Evolutionary conservation across 2,329 filamentous ascomycete genomes (phyloP).

Genomic region (Hypoxylon sp.): DNA sequence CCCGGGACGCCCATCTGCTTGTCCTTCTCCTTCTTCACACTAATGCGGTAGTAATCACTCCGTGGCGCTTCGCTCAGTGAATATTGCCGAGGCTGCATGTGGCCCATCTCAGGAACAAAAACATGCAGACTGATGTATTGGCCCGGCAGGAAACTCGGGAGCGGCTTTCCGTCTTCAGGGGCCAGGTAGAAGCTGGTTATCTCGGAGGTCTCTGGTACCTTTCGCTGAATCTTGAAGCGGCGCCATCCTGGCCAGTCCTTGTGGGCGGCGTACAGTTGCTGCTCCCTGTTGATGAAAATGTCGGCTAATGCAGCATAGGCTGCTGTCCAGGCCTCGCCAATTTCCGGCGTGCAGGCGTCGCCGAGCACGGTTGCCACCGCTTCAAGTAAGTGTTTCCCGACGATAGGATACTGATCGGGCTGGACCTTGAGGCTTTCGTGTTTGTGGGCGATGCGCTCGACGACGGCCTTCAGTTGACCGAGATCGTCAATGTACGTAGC

Average conservation of each 20-base stretch:
- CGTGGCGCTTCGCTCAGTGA: slow-evolving; percentile 74
- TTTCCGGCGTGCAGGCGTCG: slow-evolving; percentile 74
- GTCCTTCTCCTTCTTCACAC: slow-evolving; percentile 75
- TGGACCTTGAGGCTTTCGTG: slow-evolving; percentile 79
- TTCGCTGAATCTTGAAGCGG: slow-evolving; percentile 69
- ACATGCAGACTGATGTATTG: slow-evolving; percentile 80
- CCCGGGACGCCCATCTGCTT: slow-evolving; percentile 59
- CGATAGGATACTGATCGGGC: slow-evolving; percentile 78
- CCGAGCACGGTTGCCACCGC: slow-evolving; percentile 79
- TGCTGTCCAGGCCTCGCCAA: slow-evolving; percentile 78
- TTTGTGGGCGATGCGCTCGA: slow-evolving; percentile 82
- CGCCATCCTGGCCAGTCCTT: slow-evolving; percentile 65
- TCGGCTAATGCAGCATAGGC: slow-evolving; percentile 80
- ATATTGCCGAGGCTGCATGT: slow-evolving; percentile 81
- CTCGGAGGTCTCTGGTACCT: slow-evolving; percentile 71
- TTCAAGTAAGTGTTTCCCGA: slow-evolving; percentile 76
- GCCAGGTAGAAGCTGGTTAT: slow-evolving; percentile 80
- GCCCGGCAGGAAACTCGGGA: slow-evolving; percentile 77
- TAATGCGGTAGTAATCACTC: slow-evolving; percentile 76
- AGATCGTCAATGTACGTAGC: slow-evolving; percentile 80
- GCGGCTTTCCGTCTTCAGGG: slow-evolving; percentile 69
- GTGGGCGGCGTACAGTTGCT: slow-evolving; percentile 68
- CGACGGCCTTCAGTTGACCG: slow-evolving; percentile 66
- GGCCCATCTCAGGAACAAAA: slow-evolving; percentile 72
- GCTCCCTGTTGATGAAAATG: slow-evolving; percentile 77